Conservation (phyloP, 805 yeast species). For the Jamesozyma rosinii region DNA sequence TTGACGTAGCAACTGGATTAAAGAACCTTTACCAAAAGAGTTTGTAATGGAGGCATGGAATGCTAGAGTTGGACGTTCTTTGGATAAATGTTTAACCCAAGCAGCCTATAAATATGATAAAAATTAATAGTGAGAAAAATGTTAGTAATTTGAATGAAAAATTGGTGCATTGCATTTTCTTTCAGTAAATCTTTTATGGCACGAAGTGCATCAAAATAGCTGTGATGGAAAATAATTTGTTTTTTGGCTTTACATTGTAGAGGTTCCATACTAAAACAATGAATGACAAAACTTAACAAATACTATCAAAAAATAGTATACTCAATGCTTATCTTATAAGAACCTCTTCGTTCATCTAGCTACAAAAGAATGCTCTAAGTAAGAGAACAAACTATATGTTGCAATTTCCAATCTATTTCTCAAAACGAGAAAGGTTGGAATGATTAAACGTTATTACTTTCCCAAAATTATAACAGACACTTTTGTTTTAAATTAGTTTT, state of each 20-base stretch:
- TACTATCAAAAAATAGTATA: constrained; percentile 17
- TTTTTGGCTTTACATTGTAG: constrained; percentile 14
- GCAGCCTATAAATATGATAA: constrained; percentile 46
- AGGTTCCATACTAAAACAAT: constrained; percentile 79
- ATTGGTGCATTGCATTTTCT: no score
- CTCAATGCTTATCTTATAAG: constrained; percentile 70
- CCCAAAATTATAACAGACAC: constrained; percentile 98
- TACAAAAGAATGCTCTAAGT: constrained; percentile 24
- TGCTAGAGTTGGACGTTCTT: constrained; percentile 87
- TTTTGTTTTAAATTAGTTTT: constrained; percentile 36
- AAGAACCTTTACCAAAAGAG: constrained; percentile 94
- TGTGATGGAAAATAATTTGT: constrained; percentile 38
- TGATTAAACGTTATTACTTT: constrained; percentile 58
- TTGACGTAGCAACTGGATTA: constrained; percentile 87
- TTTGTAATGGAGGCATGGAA: constrained; percentile 96
- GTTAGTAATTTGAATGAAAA: constrained; percentile 12
- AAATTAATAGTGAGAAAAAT: constrained; percentile 26
- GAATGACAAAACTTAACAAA: constrained; percentile 6
- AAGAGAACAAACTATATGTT: constrained; percentile 33
- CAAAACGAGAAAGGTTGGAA: constrained; percentile 32
- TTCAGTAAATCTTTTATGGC: no score
- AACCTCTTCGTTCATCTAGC: constrained; percentile 31
- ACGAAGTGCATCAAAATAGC: no score
- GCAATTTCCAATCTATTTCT: constrained; percentile 19
- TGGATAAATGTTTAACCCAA: constrained; percentile 93